Conservation (phyloP, 305 asterid species). For the Plantago rigida region DNA sequence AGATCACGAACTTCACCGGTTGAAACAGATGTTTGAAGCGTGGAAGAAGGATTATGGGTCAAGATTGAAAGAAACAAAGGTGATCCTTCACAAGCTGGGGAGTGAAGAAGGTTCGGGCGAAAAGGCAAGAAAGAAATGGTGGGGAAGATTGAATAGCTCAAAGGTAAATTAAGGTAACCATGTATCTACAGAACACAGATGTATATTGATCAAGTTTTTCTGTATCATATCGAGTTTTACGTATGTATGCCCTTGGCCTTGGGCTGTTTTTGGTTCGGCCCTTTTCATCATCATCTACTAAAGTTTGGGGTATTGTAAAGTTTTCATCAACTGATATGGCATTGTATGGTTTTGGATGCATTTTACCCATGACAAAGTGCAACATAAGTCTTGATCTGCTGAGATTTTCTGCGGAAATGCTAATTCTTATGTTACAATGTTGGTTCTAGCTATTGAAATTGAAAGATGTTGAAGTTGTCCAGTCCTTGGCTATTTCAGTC, state of each 20-base stretch:
- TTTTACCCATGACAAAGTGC: too few relatives aligned
- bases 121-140: slow-evolving; percentile 71
- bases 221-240: not conserved
- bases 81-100: slow-evolving; percentile 72
- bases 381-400: too few relatives aligned
- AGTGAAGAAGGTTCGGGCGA: slow-evolving; percentile 55
- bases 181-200: not conserved
- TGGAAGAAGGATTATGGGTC: slow-evolving; percentile 91
- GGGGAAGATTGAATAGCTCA: slow-evolving; percentile 75
- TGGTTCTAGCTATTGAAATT: too few relatives aligned
- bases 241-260: not conserved
- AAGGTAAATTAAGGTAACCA: slow-evolving; percentile 33
- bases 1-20: slow-evolving; percentile 64
- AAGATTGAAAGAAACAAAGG: slow-evolving; percentile 81
- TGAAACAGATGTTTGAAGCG: slow-evolving; percentile 81
- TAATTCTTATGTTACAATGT: too few relatives aligned
- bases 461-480: too few relatives aligned
- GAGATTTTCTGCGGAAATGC: too few relatives aligned
- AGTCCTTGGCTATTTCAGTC: too few relatives aligned
- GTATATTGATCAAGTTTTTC: slow-evolving; percentile 1
- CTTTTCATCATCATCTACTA: not conserved
- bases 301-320: slow-evolving; percentile 6
- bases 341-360: not conserved
- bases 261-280: not conserved
- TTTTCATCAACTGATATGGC: not conserved